Conservation (phyloP, 108 stramenopile species). For the Stephanodiscus minutulus region DNA sequence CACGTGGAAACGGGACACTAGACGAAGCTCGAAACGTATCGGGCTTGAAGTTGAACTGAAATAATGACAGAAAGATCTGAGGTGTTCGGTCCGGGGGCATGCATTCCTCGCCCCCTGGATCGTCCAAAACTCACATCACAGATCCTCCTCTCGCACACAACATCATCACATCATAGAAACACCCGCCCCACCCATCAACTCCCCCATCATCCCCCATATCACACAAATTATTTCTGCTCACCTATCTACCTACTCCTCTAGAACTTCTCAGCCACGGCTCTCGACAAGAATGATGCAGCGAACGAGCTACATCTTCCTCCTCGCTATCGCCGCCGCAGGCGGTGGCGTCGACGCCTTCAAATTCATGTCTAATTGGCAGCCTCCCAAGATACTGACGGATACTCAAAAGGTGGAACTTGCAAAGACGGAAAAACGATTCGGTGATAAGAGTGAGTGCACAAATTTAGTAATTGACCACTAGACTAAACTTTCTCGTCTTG, state of each 20-base stretch:
- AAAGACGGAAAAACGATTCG: conserved; percentile 65
- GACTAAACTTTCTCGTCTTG: conserved; percentile 1
- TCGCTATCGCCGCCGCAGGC: conserved; percentile 38
- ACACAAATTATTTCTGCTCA: too few relatives aligned
- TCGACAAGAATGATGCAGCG: conserved; percentile 19
- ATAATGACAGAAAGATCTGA: conserved; percentile 1
- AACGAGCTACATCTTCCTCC: conserved; percentile 25
- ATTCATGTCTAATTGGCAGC: conserved; percentile 78
- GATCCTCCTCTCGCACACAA: too few relatives aligned
- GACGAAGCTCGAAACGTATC: conserved; percentile 1
- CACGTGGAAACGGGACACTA: too few relatives aligned
- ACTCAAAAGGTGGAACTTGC: conserved; percentile 56
- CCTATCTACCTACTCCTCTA: background rate
- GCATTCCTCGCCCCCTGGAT: background rate
- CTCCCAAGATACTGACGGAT: conserved; percentile 62
- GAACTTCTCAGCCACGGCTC: background rate
- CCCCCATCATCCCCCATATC: too few relatives aligned
- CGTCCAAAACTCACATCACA: background rate
- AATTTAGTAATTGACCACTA: background rate
- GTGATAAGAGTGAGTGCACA: conserved; percentile 76
- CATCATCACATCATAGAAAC: too few relatives aligned
- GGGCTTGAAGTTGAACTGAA: background rate
- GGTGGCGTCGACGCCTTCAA: conserved; percentile 56
- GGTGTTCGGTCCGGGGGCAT: background rate
- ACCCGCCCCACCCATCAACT: too few relatives aligned